Conservation (phyloP, 805 yeast genomes). For the Kregervanrija pseudodelftensis region DNA sequence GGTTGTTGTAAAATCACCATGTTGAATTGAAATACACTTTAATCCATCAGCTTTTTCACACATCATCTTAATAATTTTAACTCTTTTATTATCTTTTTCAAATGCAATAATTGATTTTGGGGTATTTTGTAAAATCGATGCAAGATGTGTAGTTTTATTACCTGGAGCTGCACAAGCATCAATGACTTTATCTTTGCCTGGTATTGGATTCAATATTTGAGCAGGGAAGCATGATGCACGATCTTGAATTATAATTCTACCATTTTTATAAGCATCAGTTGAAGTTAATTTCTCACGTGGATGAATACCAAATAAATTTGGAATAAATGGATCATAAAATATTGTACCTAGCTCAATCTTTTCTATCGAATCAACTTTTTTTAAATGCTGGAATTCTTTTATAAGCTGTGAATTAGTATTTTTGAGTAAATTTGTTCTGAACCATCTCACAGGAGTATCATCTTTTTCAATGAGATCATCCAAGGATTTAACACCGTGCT, state of each 20-base stretch:
- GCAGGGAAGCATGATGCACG: conserved; percentile 97
- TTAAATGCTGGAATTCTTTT: conserved; percentile 36
- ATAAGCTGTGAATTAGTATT: conserved; percentile 33
- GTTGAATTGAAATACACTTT: conserved; percentile 34
- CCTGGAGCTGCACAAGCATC: conserved; percentile 99
- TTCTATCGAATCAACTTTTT: conserved; percentile 37
- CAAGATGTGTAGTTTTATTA: conserved; percentile 90
- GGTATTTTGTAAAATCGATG: conserved; percentile 46
- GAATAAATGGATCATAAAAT: conserved; percentile 67
- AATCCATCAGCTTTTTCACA: conserved; percentile 65
- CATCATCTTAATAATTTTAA: conserved; percentile 68
- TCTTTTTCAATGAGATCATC: conserved; percentile 48
- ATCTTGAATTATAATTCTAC: conserved; percentile 86
- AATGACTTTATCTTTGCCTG: conserved; percentile 53
- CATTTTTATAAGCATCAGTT: conserved; percentile 62
- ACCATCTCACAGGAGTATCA: conserved; percentile 75
- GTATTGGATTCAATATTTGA: conserved; percentile 57
- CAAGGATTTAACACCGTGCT: conserved; percentile 53
- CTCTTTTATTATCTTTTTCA: conserved; percentile 75
- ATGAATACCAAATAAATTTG: conserved; percentile 73
- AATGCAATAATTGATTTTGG: conserved; percentile 63
- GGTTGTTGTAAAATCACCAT: conserved; percentile 56
- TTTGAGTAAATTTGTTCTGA: conserved; percentile 63
- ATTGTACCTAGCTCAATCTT: conserved; percentile 44
- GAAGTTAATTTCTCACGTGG: conserved; percentile 66